A percentile compares a stretch with the other conserved stretches of the same genome.
phyloP scores from a whole-genome alignment of 768 basidiomycete species.

The Lactarius indigo region DNA sequence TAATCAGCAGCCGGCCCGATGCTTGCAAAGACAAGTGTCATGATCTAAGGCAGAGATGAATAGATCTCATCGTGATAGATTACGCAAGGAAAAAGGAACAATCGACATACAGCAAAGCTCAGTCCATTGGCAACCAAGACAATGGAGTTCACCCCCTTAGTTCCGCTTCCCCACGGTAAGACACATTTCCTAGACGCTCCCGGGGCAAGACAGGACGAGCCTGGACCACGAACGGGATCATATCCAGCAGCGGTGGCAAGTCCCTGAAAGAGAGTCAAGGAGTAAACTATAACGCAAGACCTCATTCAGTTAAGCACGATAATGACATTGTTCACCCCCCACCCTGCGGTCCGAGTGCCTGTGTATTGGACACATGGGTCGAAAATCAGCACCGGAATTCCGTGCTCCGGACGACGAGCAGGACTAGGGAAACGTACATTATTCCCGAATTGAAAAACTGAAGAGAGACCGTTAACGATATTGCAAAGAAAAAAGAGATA shows the following conservation, averaged over 20 bases:
- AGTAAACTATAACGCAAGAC: conserved; percentile 38
- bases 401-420: conserved; percentile 1
- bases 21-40: conserved; percentile 78
- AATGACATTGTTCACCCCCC: conserved; percentile 2
- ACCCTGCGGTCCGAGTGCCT: conserved; percentile 62
- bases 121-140: conserved; percentile 74
- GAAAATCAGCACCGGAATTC: conserved; percentile 23
- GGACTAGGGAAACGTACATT: conserved; percentile 46
- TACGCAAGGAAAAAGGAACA: not conserved
- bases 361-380: not conserved
- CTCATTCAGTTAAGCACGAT: conserved; percentile 5
- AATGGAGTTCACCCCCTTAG: conserved; percentile 68
- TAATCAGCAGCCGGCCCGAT: conserved; percentile 67
- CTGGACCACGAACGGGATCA: conserved; percentile 64
- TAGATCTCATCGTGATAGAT: not conserved
- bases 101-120: conserved; percentile 58
- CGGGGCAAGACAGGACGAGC: conserved; percentile 55
- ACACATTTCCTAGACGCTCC: conserved; percentile 69
- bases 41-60: conserved; percentile 56
- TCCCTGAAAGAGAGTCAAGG: conserved; percentile 70
- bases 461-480: conserved; percentile 3
- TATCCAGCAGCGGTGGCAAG: conserved; percentile 66
- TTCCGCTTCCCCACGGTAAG: conserved; percentile 67
- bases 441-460: conserved; percentile 80
- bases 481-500: not conserved